A percentile compares a stretch with the other conserved stretches of the same genome.
phyloP scores from a whole-genome alignment of 257 asterid genomes.

The Capsicum chinense region DNA sequence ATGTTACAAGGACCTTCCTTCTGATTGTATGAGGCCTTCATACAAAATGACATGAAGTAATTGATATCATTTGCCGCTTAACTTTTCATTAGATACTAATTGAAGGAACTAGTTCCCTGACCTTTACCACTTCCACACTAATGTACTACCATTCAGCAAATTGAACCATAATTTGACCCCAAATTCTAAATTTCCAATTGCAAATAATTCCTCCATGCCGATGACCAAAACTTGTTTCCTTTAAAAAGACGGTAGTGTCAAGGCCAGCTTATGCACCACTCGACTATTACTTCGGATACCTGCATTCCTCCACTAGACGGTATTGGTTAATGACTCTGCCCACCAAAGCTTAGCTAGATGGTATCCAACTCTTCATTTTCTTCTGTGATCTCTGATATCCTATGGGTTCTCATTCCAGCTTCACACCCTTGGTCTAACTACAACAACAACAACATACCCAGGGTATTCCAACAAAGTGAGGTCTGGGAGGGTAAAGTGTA shows the following conservation, averaged over 20 bases:
- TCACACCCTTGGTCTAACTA: conserved; percentile 6
- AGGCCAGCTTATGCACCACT: background rate
- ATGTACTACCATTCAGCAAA: background rate
- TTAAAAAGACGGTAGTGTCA: background rate
- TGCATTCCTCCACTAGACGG: background rate
- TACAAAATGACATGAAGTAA: background rate
- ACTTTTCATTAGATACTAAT: conserved; percentile 9
- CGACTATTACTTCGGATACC: background rate
- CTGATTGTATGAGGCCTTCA: background rate
- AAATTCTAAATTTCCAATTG: background rate
- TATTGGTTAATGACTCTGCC: background rate
- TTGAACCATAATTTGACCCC: background rate
- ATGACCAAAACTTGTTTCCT: background rate
- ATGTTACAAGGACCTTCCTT: background rate
- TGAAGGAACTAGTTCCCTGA: background rate
- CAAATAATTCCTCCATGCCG: background rate
- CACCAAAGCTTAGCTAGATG: background rate
- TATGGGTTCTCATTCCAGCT: background rate
- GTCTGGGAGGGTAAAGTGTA: too few relatives aligned
- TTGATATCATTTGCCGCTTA: background rate
- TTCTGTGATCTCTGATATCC: background rate
- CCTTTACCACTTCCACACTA: background rate
- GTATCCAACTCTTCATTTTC: background rate
- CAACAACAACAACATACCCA: background rate
- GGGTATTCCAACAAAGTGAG: too few relatives aligned